Conservation (phyloP, 441 rosid genomes). For the Erodium texanum region DNA sequence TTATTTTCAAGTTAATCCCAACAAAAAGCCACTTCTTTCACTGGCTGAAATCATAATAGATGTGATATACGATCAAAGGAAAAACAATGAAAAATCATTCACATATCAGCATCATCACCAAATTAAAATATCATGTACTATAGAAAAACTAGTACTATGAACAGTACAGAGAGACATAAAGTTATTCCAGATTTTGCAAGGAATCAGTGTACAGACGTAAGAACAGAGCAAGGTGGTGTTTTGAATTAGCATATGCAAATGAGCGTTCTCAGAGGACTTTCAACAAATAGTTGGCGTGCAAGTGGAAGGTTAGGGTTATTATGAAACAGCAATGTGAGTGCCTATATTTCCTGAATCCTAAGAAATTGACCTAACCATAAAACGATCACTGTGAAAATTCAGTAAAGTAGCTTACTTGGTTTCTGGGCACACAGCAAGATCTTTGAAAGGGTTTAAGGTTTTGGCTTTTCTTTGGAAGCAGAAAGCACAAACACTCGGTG, state of each 20-base stretch:
- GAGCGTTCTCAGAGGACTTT: slow-evolving; percentile 8
- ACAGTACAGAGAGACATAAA: no score
- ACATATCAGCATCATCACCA: no score
- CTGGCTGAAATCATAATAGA: no score
- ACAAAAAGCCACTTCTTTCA: no score
- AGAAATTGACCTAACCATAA: background rate
- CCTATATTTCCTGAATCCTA: background rate
- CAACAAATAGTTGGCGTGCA: slow-evolving; percentile 10
- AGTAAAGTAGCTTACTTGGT: background rate
- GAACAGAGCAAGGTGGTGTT: background rate
- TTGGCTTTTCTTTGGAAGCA: background rate
- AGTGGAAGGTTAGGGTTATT: background rate
- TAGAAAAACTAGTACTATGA: background rate
- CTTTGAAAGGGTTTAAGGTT: background rate
- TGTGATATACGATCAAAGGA: no score
- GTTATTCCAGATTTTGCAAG: background rate
- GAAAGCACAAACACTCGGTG: background rate
- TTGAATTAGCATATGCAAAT: background rate
- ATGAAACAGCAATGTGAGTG: background rate
- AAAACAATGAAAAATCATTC: no score
- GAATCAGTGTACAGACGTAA: background rate
- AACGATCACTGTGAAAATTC: background rate
- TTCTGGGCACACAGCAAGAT: background rate
- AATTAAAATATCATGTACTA: background rate
- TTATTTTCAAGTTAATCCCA: no score